Base-by-base conservation (phyloP, 148 eudicot species). In the Fagopyrum homotropicum region DNA sequence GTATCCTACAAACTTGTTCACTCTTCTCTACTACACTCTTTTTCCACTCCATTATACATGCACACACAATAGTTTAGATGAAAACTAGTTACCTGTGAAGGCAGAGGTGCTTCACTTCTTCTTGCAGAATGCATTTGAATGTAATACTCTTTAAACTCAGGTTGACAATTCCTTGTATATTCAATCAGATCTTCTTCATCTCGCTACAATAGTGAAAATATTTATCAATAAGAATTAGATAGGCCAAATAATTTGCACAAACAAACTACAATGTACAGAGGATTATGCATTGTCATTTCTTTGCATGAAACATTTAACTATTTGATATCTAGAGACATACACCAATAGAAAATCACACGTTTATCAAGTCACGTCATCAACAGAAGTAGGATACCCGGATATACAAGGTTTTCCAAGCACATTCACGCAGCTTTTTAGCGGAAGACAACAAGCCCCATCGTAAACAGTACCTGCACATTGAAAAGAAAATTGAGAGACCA, bases 41-140 rank as follows among this genome's bases (percentile, higher is more conserved):
- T 66, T 66, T 40, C 19, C 0, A 66, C 17, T 40, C 17, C n/a
- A 66, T 66, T 15, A 45, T 9, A 35, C 40, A 35, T 35, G 40
- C 40, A 66, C 30, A 64, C 15, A 66, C 35, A 30, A 35, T 14
- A 66, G 19, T 40, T 66, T 66, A 9, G 7, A 66, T 66, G 47
- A 66, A 35, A 14, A 43, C 10, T 35, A 15, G n/a, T 35, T 72
- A 95, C 98, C 98, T 95, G 98, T 76, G 96, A 92, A 76, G 80
- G 96, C 72, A 84, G 83, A 81, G 98, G 98, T 52, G 96, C 92
- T 83, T 92, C 96, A 81, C 93, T 92, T 83, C 98, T 85, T 79
- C 92, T 95, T 64, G 98, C 96, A 46, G 86, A 89, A 75, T 92
- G 93, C 98, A 92, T 95, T 82, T 95, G 98, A 75, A 92, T 88